Base-by-base conservation (phyloP, 331 rosid genomes). In the Ulmus americana region DNA sequence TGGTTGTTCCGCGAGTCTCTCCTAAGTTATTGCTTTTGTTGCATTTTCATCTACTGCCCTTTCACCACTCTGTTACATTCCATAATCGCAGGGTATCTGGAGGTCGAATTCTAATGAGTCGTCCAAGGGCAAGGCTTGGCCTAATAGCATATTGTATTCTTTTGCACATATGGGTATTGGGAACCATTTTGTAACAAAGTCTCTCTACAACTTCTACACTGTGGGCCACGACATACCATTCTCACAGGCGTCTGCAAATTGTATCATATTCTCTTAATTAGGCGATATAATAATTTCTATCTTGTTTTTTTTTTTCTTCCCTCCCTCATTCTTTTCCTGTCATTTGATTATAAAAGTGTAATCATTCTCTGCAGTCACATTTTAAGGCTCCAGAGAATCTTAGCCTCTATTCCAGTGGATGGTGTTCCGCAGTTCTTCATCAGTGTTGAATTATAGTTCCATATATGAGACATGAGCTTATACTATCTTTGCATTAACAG, bases 81-180 rank as follows among this genome's bases (percentile, higher is more conserved):
- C 1, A 28, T 1, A 28, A 69, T 20, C 80, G 82, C 96, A 94
- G 97, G 97, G 95, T 84, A 55, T 87, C 97, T 9, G 88, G 99
- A 38, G 88, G 99, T 60, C 76, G 99, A 57, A 73, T 83, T 78
- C 80, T 94, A 55, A 94, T 87, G 99, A 85, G 77, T 76, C 96
- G 86, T 63, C 99, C 97, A 42, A 74, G 88, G 70, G 95, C 97
- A 54, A 85, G 99, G 81, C 85, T 94, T 43, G 96, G 97, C 58
- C 59, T 87, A 50, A 76, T 94, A 35, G 88, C 87, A 59, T 94
- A 94, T 80, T 80, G 76, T 72, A 76, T 94, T 15, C 15, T 87
- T 68, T 3, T 94, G 86, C 99, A 94, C 73, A 50, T 94, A 65
- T 94, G 99, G 99, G 83, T 94, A 45, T 73, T 94, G 63, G 97